Base-by-base conservation (phyloP, 495 filamentous ascomycete species). In the Geoglossum glabrum region DNA sequence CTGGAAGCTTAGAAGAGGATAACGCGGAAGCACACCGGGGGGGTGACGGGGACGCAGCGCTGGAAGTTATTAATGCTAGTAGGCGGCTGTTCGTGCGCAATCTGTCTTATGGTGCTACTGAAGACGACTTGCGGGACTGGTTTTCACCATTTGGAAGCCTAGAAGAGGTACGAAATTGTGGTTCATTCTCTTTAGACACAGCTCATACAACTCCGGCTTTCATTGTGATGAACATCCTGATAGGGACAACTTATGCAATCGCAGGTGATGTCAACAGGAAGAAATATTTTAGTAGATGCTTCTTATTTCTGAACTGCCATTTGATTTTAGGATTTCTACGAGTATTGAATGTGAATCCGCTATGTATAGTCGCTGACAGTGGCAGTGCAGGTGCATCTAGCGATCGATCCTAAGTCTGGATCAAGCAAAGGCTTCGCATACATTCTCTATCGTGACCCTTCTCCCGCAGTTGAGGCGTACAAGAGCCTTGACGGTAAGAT, bases 181-280 rank as follows among this genome's bases (percentile, higher is more conserved):
- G 11, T n/a, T 10, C 19, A 26, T n/a, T 49, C 70, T 52, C 13
- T 50, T 27, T 27, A n/a, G 8, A 30, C 25, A 28, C 45, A 9
- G 27, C 9, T 60, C 17, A 30, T 34, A 50, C 25, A 47, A 38
- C 11, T 31, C 57, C n/a, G 52, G 59, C 59, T 62, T 64, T 11
- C 31, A 11, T 68, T 76, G 75, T 90, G 90, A 96, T 96, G 90
- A 96, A 83, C 70, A 79, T 79, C 84, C 84, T 80, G 90, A 95
- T 97, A 97, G 92, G 92, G 92, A 96, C 90, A 97, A 77, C 89
- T 85, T 81, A 96, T 92, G 82, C 80, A 69, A 66, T 70, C 13
- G 79, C 78, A 79, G 51, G 67, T 83, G 81, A 82, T 81, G 74
- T 76, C 64, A 78, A 61, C 69, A 74, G 73, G 75, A 70, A 79